Evolutionary conservation across 108 stramenopile species (phyloP).

Genomic region (Aurantiochytrium sp.): DNA sequence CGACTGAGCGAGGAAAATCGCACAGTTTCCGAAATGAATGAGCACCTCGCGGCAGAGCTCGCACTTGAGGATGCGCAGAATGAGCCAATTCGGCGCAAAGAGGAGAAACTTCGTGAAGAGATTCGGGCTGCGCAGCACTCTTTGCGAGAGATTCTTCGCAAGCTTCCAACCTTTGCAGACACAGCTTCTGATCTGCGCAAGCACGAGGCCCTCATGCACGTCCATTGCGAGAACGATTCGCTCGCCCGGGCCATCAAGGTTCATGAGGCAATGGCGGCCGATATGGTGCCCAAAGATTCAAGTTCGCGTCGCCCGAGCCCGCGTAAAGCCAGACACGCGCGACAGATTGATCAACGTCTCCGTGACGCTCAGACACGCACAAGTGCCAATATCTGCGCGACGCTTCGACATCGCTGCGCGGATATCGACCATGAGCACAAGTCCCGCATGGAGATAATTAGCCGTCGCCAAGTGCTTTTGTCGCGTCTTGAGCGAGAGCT

Average conservation of each 20-base stretch:
- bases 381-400: neutral
- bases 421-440: neutral
- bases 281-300: neutral
- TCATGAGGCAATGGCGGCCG: neutral
- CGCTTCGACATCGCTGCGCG: neutral
- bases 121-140: neutral
- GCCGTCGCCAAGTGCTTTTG: neutral
- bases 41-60: neutral
- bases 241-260: neutral
- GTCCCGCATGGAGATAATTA: neutral
- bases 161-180: neutral
- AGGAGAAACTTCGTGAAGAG: neutral
- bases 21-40: neutral
- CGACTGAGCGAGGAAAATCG: neutral
- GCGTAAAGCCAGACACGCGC: neutral
- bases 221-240: neutral
- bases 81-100: neutral
- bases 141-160: neutral
- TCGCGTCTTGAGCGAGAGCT: too few species aligned
- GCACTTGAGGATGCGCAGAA: neutral
- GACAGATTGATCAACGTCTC: too few species aligned
- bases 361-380: neutral
- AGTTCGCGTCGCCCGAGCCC: neutral
- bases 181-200: neutral
- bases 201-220: neutral